A percentile compares a stretch with the other conserved stretches of the same genome.
Conservation (phyloP, 306 rosid genomes). For the Abrus pulchellus region DNA sequence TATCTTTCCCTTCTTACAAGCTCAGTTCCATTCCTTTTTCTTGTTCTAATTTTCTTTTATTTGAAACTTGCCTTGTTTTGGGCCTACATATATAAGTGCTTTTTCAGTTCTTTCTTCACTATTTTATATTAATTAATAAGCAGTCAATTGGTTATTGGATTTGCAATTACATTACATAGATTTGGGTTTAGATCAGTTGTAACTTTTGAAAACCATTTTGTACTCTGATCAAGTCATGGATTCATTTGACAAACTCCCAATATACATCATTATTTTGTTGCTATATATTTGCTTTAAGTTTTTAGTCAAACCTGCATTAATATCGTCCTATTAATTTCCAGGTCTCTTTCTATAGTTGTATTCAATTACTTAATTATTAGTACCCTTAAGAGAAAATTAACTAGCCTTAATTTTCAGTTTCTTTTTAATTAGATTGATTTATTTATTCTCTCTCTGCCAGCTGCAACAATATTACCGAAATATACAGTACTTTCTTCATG, state of each 20-base stretch:
- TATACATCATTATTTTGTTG: background rate
- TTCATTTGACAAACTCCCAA: background rate
- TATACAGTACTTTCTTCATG: background rate
- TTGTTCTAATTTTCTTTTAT: background rate
- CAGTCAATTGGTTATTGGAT: background rate
- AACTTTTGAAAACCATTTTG: conserved; percentile 13
- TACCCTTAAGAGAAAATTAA: background rate
- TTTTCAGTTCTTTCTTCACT: conserved; percentile 6
- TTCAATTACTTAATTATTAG: no score
- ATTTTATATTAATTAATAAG: background rate
- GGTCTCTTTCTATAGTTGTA: background rate
- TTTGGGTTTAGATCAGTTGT: background rate
- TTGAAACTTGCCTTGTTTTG: background rate
- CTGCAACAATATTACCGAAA: background rate
- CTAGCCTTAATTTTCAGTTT: background rate
- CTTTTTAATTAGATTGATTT: background rate
- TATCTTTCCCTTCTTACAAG: background rate
- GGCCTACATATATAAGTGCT: background rate
- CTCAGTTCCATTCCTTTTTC: background rate
- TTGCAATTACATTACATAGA: background rate
- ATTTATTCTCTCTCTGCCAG: background rate
- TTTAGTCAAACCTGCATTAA: conserved; percentile 10
- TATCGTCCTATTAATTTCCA: background rate
- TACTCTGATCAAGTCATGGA: conserved; percentile 26
- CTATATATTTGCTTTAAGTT: background rate